Percentiles rank a stretch among this genome's conserved stretches.
These are phyloP conservation scores for Conticribra guillardii DNA, from an alignment of 108 stramenopile genomes.

Conservation along the genomic window DNA sequence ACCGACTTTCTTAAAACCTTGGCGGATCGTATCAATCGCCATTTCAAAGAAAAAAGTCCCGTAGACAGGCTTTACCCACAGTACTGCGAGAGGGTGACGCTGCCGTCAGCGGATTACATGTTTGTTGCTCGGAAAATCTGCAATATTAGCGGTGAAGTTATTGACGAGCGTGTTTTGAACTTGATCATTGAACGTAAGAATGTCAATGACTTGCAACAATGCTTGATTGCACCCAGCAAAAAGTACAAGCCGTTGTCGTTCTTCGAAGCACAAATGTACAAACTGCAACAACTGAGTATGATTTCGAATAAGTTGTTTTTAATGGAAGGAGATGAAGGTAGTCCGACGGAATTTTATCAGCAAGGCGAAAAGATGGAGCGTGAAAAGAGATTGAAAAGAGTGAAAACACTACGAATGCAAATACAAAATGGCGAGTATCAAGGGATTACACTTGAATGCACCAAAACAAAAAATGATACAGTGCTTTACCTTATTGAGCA, in stretches of 20 bases:
- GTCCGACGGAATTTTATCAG: constrained; percentile 7
- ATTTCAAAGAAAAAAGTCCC: constrained; percentile 11
- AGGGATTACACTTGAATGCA: constrained; percentile 34
- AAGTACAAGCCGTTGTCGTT: constrained; percentile 39
- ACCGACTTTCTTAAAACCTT: constrained; percentile 29
- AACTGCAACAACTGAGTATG: constrained; percentile 35
- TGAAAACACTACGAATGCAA: constrained; percentile 38
- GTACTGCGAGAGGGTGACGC: constrained; percentile 32
- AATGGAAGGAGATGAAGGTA: constrained; percentile 36
- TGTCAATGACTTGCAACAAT: constrained; percentile 28
- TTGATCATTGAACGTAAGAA: constrained; percentile 48
- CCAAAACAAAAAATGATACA: constrained; percentile 21
- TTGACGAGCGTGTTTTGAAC: constrained; percentile 44
- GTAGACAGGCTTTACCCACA: no score
- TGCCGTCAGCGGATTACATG: constrained; percentile 43
- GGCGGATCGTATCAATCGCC: constrained; percentile 19
- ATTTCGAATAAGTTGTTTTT: constrained; percentile 37
- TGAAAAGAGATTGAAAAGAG: constrained; percentile 35
- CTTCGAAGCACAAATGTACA: constrained; percentile 54
- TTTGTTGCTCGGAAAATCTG: constrained; percentile 43
- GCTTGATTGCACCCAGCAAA: constrained; percentile 30
- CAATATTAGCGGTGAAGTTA: constrained; percentile 21
- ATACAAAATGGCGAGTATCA: constrained; percentile 26
- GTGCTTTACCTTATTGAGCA: constrained; percentile 36
- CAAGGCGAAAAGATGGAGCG: constrained; percentile 25